Conservation (phyloP, 2,329 filamentous ascomycete species). For the Ophiostoma pallidulum region DNA sequence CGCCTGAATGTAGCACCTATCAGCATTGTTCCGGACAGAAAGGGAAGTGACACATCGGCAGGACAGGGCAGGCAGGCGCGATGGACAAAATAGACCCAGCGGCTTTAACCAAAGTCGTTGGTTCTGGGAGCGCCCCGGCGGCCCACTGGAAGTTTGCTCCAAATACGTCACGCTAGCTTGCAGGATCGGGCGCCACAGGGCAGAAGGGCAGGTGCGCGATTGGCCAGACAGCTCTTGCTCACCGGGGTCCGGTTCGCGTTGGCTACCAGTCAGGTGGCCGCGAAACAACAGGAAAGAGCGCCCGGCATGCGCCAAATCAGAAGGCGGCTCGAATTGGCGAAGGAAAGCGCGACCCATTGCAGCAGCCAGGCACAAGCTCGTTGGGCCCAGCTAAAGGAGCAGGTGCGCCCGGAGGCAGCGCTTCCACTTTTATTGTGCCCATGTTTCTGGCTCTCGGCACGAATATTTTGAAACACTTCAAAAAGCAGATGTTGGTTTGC, state of each 20-base stretch:
- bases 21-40: neutral
- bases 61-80: slow-evolving; percentile 1
- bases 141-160: no score
- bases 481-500: neutral
- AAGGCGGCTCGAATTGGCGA: no score
- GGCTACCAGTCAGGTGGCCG: no score
- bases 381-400: neutral
- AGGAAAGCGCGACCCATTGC: neutral
- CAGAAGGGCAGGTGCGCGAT: slow-evolving; percentile 3
- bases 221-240: slow-evolving; percentile 1
- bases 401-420: neutral
- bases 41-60: neutral
- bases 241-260: no score
- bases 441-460: no score
- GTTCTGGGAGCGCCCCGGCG: no score
- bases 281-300: no score
- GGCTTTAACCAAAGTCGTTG: no score
- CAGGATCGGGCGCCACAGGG: neutral
- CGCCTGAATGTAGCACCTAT: slow-evolving; percentile 4
- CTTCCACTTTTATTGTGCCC: neutral
- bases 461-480: no score
- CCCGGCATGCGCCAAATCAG: neutral
- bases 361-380: neutral
- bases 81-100: neutral
- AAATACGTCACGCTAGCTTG: neutral